Evolutionary conservation across 1,139 yeast species (phyloP).

Genomic region (Candida smagusa): DNA sequence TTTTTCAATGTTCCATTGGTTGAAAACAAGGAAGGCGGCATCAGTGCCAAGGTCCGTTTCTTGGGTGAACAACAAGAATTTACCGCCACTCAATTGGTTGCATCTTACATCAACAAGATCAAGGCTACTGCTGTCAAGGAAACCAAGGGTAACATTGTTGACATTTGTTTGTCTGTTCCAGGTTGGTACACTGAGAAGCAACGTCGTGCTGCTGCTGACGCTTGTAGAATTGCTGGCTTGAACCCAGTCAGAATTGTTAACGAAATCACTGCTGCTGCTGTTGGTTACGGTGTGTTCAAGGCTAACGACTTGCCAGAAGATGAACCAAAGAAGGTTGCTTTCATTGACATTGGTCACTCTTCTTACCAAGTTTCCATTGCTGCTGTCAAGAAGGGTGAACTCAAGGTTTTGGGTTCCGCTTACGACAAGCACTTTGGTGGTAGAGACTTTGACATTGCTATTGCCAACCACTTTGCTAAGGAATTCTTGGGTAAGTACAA

Average conservation of each 20-base stretch:
- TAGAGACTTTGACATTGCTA: slow-evolving; percentile 90
- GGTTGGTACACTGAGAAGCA: slow-evolving; percentile 96
- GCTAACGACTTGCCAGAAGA: slow-evolving; percentile 91
- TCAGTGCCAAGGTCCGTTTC: slow-evolving; percentile 83
- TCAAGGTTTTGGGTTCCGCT: slow-evolving; percentile 88
- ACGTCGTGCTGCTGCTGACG: slow-evolving; percentile 95
- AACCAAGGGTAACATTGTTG: slow-evolving; percentile 76
- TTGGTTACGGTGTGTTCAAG: slow-evolving; percentile 98
- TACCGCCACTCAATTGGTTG: slow-evolving; percentile 85
- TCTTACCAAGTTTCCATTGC: slow-evolving; percentile 89
- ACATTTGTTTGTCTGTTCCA: slow-evolving; percentile 94
- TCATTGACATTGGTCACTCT: slow-evolving; percentile 96
- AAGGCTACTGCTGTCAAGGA: slow-evolving; percentile 78
- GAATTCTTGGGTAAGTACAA: slow-evolving; percentile 90
- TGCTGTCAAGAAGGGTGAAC: slow-evolving; percentile 93
- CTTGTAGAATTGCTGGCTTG: slow-evolving; percentile 92
- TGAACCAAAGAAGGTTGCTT: slow-evolving; percentile 84
- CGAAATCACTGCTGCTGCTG: slow-evolving; percentile 98
- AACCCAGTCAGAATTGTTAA: slow-evolving; percentile 98
- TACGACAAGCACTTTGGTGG: slow-evolving; percentile 98
- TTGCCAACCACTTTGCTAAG: slow-evolving; percentile 91
- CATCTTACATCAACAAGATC: slow-evolving; percentile 91
- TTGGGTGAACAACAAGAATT: slow-evolving; percentile 77
- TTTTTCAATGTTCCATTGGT: slow-evolving; percentile 70
- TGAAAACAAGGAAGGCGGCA: slow-evolving; percentile 66